Evolutionary conservation across 108 stramenopile genomes (phyloP), one percentile per base, ranked within the genome.

Genomic region (Fistulifera solaris): DNA sequence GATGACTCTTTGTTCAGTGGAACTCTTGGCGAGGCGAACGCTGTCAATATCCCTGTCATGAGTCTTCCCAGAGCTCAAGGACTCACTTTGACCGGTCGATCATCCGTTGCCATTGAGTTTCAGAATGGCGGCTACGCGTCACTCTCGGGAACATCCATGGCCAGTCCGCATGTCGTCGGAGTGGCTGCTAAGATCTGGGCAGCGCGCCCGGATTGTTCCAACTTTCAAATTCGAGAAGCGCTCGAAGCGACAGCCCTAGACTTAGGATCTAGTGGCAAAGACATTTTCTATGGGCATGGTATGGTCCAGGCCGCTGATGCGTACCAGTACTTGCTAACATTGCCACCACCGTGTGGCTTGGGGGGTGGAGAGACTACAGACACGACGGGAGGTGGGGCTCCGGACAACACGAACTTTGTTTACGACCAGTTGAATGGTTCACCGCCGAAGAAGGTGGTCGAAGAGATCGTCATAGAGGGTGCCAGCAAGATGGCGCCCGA

Each of bases 101-200:
- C 44, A 45, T 35, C 8, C 31, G 6, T 35, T 35, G 3, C 44
- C 44, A 45, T 45, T 11, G 21, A 4, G 16, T 45, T 21, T 45
- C 44, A 45, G 11, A 5, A 45, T 45, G 31, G 31, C 31, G 44
- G 44, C 44, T 45, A 45, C 44, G 4, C 6, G 44, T 45, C 16
- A 17, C 6, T 21, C 7, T 6, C 4, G 16, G 66, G 68, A 11
- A 63, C 63, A 40, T 31, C 27, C 43, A 72, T 71, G 39, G 67
- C 71, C 25, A 1, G 40, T 4, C 71, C 70, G 14, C 71, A 72
- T 48, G 76, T 79, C 1, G 66, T 70, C 8, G 78, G 75, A 13
- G 68, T 66, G 12, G 67, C 67, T n/a, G 81, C 81, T 6, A n/a
- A 13, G 18, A 38, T 57, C 12, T 40, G 38, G 56, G 14, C 12